phyloP scores from a whole-genome alignment of 306 rosid species.

The Prinsepia uniflora region DNA sequence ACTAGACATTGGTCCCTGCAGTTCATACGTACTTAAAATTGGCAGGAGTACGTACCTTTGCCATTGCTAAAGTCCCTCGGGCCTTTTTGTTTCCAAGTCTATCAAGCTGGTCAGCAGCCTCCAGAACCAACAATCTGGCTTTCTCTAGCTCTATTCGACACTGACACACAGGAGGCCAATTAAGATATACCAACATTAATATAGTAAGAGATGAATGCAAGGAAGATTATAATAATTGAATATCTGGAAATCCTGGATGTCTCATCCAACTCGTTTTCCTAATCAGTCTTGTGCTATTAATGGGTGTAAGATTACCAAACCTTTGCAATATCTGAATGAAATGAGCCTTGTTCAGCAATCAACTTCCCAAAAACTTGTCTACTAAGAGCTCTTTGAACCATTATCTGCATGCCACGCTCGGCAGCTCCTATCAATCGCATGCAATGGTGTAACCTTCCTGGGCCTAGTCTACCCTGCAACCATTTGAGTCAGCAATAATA shows the following conservation, averaged over 20 bases:
- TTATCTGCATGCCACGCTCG: conserved; percentile 80
- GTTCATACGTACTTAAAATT: not conserved
- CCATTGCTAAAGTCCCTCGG: conserved; percentile 90
- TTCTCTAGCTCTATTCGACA: conserved; percentile 86
- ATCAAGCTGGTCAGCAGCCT: conserved; percentile 94
- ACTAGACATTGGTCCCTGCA: not conserved
- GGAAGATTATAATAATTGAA: conserved; percentile 1
- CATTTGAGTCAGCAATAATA: not conserved
- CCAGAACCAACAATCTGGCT: conserved; percentile 79
- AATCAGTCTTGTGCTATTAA: not conserved
- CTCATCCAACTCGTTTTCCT: not conserved
- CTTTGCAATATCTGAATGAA: conserved; percentile 76
- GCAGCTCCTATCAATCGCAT: conserved; percentile 95
- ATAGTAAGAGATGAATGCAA: not conserved
- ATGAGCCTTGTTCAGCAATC: conserved; percentile 92
- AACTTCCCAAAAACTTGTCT: conserved; percentile 79
- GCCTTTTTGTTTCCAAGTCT: conserved; percentile 80
- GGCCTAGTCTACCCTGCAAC: conserved; percentile 91
- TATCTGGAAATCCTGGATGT: not conserved
- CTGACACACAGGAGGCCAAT: conserved; percentile 35
- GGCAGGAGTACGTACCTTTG: conserved; percentile 51
- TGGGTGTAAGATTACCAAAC: conserved; percentile 31
- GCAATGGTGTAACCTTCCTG: conserved; percentile 98
- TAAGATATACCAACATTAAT: conserved; percentile 6
- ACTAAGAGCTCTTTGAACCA: conserved; percentile 80